Evolutionary conservation across 306 rosid genomes (phyloP).

Genomic region (Prinsepia uniflora): DNA sequence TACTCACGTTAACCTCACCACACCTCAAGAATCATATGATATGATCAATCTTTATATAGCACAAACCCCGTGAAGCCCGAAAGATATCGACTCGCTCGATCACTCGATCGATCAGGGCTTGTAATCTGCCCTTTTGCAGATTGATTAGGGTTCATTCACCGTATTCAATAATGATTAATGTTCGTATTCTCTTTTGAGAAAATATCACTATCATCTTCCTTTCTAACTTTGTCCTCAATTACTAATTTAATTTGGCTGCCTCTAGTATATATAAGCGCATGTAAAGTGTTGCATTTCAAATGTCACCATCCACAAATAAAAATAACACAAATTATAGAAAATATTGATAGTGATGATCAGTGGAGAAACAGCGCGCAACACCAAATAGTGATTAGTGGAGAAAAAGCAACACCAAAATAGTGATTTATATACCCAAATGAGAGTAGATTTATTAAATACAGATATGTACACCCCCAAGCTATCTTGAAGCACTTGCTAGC

Average conservation of each 20-base stretch:
- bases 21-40: conserved; percentile 16
- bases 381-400: conserved; percentile 4
- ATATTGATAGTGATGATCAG: not conserved
- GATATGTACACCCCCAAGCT: not conserved
- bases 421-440: not conserved
- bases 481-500: conserved; percentile 16
- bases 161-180: no score
- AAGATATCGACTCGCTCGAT: not conserved
- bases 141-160: no score
- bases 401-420: not conserved
- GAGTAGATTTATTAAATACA: not conserved
- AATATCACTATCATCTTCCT: no score
- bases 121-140: no score
- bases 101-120: not conserved
- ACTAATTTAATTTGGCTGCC: not conserved
- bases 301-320: not conserved
- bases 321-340: not conserved
- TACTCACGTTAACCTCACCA: not conserved
- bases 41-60: not conserved
- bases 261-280: not conserved
- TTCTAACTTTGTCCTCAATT: no score
- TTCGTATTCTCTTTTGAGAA: no score
- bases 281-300: not conserved
- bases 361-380: conserved; percentile 7
- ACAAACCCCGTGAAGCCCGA: conserved; percentile 27